Base-by-base conservation (phyloP, 495 filamentous ascomycete genomes). In the Cudoniella acicularis region DNA sequence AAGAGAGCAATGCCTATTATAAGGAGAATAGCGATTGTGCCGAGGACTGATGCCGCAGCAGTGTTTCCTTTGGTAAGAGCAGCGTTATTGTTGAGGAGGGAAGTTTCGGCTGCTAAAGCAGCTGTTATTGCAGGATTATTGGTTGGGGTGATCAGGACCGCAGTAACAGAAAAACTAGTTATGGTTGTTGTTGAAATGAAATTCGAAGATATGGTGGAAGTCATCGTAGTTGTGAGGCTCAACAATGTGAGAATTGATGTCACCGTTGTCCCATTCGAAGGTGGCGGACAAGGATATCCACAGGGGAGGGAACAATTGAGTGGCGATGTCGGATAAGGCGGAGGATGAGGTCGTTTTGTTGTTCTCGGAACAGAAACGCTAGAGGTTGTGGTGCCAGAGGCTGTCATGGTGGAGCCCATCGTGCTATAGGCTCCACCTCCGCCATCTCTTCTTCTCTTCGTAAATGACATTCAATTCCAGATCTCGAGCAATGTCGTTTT, bases 31-130 rank as follows among this genome's bases (percentile, higher is more conserved):
- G 63, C 65, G 3, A 68, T 24, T n/a, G 54, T 53, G 1, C 70
- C 68, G 1, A 72, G 49, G 4, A 58, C 62, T 8, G 69, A 46
- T 0, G 64, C 55, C 18, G 67, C 53, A 22, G 46, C 56, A 13
- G 52, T 49, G 24, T 49, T 57, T 17, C 27, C 48, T 9, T 42
- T 13, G 3, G 60, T 54, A 24, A 62, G 49, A 13, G 26, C 9
- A 2, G 60, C 40, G 17, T 25, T 54, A 1, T 48, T 21, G 10
- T 0, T 16, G 10, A 62, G 27, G 41, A 57, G 48, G 13, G 54
- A 57, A 21, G 46, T 45, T 45, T 50, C 36, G 30, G 56, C 41
- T 41, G 48, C 60, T 2, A 55, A 26, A 10, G 36, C 21, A 6
- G 57, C 57, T 1, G 57, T 41, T 20, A 30, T 30, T 3, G 52